Base-by-base conservation (phyloP, 352 stramenopile genomes). In the Plasmopara viticola region DNA sequence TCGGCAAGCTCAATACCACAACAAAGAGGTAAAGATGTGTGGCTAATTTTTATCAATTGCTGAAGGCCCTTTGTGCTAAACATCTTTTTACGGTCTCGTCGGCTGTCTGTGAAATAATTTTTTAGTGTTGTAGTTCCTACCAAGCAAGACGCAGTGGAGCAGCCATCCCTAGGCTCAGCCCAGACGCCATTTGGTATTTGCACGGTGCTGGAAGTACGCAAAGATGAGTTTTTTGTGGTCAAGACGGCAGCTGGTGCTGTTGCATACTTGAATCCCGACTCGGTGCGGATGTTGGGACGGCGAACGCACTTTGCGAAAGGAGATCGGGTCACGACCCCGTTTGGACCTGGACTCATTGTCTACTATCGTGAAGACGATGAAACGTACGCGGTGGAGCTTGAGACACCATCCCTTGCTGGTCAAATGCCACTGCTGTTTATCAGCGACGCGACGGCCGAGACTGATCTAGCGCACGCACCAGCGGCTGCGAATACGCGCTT, bases 1-100 rank as follows among this genome's bases (percentile, higher is more conserved):
- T 84, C 17, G 70, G 77, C 13, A 86, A 86, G 50, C 77, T 86
- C 54, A 80, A 78, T 55, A 84, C 69, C 37, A 58, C 37, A 9
- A 17, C 39, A 35, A 76, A 74, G 56, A 76, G 66, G 70, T 74
- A 71, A 50, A 56, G 55, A 51, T 41, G 14, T 50, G 13, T 41
- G 13, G 12, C 8, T 41, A 8, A 18, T 17, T 14, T 41, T 41
- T 41, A 13, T 15, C 1, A 13, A 17, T n/a, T n/a, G 9, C 0
- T 41, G 31, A 35, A 12, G 6, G 31, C 31, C 31, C 7, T 35
- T 35, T 35, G 31, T 35, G 31, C 6, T 35, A 35, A 35, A 35
- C 5, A 35, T 35, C 13, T 8, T 41, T 41, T 41, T 2, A 0
- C 2, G 7, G 4, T 41, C 37, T 41, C 9, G 14, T 25, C 20